Conservation (phyloP, 768 basidiomycete genomes). For the Rhizopogon rudus region DNA sequence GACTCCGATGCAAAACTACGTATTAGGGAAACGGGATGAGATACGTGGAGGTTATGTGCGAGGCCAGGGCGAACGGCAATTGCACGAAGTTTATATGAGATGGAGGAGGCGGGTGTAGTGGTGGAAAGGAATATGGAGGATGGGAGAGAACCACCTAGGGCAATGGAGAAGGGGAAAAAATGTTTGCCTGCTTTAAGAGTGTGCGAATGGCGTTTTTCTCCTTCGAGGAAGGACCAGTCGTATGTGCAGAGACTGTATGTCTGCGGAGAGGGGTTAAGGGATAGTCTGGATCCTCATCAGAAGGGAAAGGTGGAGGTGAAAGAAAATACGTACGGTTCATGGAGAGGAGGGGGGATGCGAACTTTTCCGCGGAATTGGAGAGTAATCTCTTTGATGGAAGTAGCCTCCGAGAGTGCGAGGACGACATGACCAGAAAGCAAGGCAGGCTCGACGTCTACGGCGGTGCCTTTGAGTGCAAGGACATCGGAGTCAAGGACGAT, state of each 20-base stretch:
- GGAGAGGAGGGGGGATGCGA: constrained; percentile 51
- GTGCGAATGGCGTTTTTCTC: constrained; percentile 69
- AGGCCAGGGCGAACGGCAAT: constrained; percentile 76
- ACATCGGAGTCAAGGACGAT: constrained; percentile 69
- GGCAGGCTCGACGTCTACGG: constrained; percentile 79
- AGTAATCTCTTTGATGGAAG: constrained; percentile 78
- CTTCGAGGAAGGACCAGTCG: constrained; percentile 91
- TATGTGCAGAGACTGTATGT: constrained; percentile 71
- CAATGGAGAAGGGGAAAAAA: constrained; percentile 86
- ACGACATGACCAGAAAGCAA: constrained; percentile 78
- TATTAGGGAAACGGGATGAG: constrained; percentile 58
- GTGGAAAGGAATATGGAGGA: constrained; percentile 57
- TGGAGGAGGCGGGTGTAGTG: constrained; percentile 52
- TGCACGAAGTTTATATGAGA: constrained; percentile 89
- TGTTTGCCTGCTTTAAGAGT: constrained; percentile 97
- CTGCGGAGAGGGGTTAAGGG: constrained; percentile 30
- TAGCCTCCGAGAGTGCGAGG: constrained; percentile 75
- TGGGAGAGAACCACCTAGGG: constrained; percentile 81
- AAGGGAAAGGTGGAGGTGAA: constrained; percentile 2
- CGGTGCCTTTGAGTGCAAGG: constrained; percentile 72
- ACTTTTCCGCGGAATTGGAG: constrained; percentile 85
- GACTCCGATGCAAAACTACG: constrained; percentile 77
- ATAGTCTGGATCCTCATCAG: constrained; percentile 6
- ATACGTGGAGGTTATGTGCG: constrained; percentile 59
- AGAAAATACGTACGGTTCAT: constrained; percentile 51